Evolutionary conservation across 2,329 filamentous ascomycete genomes (phyloP), one percentile per base, ranked within the genome.

Genomic region (Phyllosticta citriasiana): DNA sequence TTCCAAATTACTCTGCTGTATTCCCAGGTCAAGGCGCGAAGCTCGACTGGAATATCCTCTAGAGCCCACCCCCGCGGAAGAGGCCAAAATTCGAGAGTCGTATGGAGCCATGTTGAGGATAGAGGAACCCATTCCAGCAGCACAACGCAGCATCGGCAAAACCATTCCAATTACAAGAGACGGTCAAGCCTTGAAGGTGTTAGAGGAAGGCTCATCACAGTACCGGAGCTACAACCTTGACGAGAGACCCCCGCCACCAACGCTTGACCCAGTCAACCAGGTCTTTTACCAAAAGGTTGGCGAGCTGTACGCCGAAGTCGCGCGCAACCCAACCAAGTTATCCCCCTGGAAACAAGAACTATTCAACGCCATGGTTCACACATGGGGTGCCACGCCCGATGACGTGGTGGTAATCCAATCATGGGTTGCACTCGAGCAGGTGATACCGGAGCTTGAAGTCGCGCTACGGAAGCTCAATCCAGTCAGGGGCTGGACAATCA

Each of bases 301-400:
- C 72, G 69, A 27, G 71, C 76, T 19, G 73, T 72, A 35, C 74
- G 80, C 19, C 83, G 86, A 6, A 19, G 19, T 6, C 81, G 89
- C 52, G 97, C 92, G 92, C 84, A 97, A 66, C 85, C 90, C 0
- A 81, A 80, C 47, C 99, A 4, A n/a, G 0, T 47, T n/a, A 14
- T 4, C 16, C 12, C 3, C 40, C 4, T 47, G 40, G 16, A 47
- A 47, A n/a, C 4, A 16, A n/a, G 16, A n/a, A n/a, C 16, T 47
- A 2, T 47, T 5, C 14, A 47, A 47, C 7, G 40, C 40, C 14
- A 47, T 47, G 16, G 40, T 19, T 1, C 40, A 16, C 40, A n/a
- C 14, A 6, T 47, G 40, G 40, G 40, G 16, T 6, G 16, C 14
- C 4, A 19, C 16, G n/a, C 3, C 12, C n/a, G 16, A 47, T 4